Base-by-base conservation (phyloP, 2,329 filamentous ascomycete genomes). In the Cercospora citrullina region DNA sequence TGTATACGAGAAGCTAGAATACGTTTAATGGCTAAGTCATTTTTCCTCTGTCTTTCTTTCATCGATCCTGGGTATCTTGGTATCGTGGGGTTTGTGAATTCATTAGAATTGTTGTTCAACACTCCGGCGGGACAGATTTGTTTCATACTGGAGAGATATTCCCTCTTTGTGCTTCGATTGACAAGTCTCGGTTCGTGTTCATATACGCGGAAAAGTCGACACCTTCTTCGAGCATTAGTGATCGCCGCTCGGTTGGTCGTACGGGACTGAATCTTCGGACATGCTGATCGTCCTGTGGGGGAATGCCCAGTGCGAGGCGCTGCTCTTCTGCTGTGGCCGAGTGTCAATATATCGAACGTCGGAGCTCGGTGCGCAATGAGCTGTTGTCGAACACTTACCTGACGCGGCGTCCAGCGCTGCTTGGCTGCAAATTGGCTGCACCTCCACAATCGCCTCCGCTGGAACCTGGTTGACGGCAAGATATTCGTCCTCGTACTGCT, bases 381-480 rank as follows among this genome's bases (percentile, higher is more conserved):
- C n/a, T 18, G 14, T 12, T 5, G 36, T 26, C 5, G 10, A 18
- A 8, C 7, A 48, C 60, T 36, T 14, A 63, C 60, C 60, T 18
- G 60, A 26, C n/a, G 60, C 60, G 45, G 60, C 60, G 18, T 63
- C 60, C 26, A 53, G 51, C 16, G 60, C 60, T 31, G 39, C 28
- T 53, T 51, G 60, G 28, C 39, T 51, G 28, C 53, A 63, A 4
- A 64, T 42, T n/a, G 30, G 48, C 23, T 21, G 30, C 2, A 55
- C 42, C 28, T 68, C 60, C 31, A 68, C 26, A 5, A 68, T 68
- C 4, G 67, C 67, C 30, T 68, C 67, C 2, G 63, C 42, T 23
- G 67, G 67, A 31, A 68, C 65, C 31, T 68, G 67, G 16, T 68
- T 64, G 9, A 68, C 63, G 3, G 64, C 67, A 31, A 68, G 26